Base-by-base conservation (phyloP, 495 filamentous ascomycete species). In the Penicillium odoratum region DNA sequence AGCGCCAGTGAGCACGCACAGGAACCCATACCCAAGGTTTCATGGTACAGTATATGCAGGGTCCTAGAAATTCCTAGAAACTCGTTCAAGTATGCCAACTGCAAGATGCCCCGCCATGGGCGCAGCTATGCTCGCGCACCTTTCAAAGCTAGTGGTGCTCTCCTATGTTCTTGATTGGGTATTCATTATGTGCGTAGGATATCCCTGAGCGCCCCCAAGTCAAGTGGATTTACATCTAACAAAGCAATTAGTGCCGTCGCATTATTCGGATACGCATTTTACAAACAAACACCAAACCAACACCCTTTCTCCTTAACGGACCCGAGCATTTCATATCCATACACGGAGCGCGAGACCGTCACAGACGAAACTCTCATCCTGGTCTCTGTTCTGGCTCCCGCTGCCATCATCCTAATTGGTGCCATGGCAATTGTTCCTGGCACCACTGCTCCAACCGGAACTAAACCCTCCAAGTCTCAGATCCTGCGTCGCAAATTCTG, bases 251-350 rank as follows among this genome's bases (percentile, higher is more conserved):
- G 81, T 30, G 74, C 63, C 25, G 71, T 78, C 48, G 77, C 75
- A 6, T 61, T 76, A 18, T 77, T 80, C 38, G 81, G 78, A 53
- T 78, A 66, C 47, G 75, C 65, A 1, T 77, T 83, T 59, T 75
- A 69, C 46, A 60, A 58, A 36, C 48, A 71, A 7, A 60, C 59
- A 3, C 78, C 78, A n/a, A 81, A 75, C 48, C 72, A 71, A 25
- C 69, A 68, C 31, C 70, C 78, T 13, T 81, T 81, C 68, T 72
- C 78, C 30, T 72, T 86, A 3, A 67, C 74, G 36, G 82, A 89
- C 64, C 70, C 79, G 0, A 69, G 59, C 29, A 87, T 89, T 58
- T 81, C 84, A 40, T 87, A 75, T 59, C 87, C 87, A 0, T 78
- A 77, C 59, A 71, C 68, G 21, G 60, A 69, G 3, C 57, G 80